Evolutionary conservation across 2,329 filamentous ascomycete genomes (phyloP).

Genomic region (Diaporthe destruens): DNA sequence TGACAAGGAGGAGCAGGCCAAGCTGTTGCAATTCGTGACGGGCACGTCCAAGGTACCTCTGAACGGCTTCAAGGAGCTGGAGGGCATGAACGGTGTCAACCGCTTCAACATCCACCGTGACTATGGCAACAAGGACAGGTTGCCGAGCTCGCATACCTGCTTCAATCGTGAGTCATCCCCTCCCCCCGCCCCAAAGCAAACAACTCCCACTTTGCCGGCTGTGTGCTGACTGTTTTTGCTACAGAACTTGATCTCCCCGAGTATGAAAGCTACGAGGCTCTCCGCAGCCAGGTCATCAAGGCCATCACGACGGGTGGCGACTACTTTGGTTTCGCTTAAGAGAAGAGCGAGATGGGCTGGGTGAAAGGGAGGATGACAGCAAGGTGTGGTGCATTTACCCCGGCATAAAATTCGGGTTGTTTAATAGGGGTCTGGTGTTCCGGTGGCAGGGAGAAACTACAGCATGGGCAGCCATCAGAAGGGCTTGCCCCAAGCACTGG

Average conservation of each 20-base stretch:
- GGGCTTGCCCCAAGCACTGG: slow-evolving; percentile 34
- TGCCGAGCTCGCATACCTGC: slow-evolving; percentile 97
- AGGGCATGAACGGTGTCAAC: slow-evolving; percentile 98
- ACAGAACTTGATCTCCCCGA: slow-evolving; percentile 97
- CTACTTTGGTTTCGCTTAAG: slow-evolving; percentile 95
- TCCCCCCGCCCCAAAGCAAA: neutral
- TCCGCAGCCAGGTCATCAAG: slow-evolving; percentile 89
- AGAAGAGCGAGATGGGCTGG: neutral
- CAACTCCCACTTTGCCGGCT: slow-evolving; percentile 52
- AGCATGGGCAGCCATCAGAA: slow-evolving; percentile 40
- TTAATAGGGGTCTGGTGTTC: slow-evolving; percentile 39
- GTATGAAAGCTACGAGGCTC: slow-evolving; percentile 94
- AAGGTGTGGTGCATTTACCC: slow-evolving; percentile 19
- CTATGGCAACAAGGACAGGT: slow-evolving; percentile 94
- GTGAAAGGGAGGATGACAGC: neutral
- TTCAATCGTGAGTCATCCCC: slow-evolving; percentile 88
- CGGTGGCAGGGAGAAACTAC: slow-evolving; percentile 32
- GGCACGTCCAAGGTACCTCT: slow-evolving; percentile 98
- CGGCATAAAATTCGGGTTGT: slow-evolving; percentile 24
- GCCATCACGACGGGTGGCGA: slow-evolving; percentile 98
- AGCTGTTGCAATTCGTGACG: slow-evolving; percentile 97
- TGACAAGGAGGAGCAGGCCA: slow-evolving; percentile 98
- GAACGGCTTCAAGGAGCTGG: slow-evolving; percentile 98
- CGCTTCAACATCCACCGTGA: slow-evolving; percentile 99
- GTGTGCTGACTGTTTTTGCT: slow-evolving; percentile 31